These are phyloP conservation scores for Magnolia sinica DNA, from an alignment of 164 flowering plant species.

Conservation along the genomic window DNA sequence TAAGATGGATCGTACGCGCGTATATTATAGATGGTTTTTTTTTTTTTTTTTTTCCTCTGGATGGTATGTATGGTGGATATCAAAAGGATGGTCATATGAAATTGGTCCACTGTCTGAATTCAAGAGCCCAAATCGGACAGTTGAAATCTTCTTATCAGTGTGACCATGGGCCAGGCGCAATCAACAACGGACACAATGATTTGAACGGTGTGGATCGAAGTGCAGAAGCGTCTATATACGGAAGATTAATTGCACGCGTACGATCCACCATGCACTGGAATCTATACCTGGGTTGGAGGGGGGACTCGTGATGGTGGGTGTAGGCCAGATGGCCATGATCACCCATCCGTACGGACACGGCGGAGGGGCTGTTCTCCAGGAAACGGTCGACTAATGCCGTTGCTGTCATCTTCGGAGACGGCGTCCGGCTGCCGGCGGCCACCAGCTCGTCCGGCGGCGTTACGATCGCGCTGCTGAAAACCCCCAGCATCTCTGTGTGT, in stretches of 20 bases:
- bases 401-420: constrained; percentile 70
- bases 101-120: too few species aligned
- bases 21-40: too few species aligned
- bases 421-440: constrained; percentile 81
- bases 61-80: too few species aligned
- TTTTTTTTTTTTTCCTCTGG: too few species aligned
- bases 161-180: too few species aligned
- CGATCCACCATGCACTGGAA: background rate
- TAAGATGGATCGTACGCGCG: too few species aligned
- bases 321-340: constrained; percentile 60
- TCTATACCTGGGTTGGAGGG: constrained; percentile 62
- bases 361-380: constrained; percentile 33
- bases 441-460: constrained; percentile 86
- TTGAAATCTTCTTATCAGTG: too few species aligned
- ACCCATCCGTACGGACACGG: constrained; percentile 61
- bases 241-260: background rate
- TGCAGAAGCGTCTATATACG: too few species aligned
- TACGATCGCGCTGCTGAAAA: constrained; percentile 70
- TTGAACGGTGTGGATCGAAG: too few species aligned
- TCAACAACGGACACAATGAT: too few species aligned
- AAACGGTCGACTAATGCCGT: constrained; percentile 53
- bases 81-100: too few species aligned
- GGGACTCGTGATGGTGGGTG: constrained; percentile 63
- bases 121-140: too few species aligned
- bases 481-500: constrained; percentile 56